phyloP scores from a whole-genome alignment of 2,329 filamentous ascomycete genomes.

The Talaromyces albobiverticillius region DNA sequence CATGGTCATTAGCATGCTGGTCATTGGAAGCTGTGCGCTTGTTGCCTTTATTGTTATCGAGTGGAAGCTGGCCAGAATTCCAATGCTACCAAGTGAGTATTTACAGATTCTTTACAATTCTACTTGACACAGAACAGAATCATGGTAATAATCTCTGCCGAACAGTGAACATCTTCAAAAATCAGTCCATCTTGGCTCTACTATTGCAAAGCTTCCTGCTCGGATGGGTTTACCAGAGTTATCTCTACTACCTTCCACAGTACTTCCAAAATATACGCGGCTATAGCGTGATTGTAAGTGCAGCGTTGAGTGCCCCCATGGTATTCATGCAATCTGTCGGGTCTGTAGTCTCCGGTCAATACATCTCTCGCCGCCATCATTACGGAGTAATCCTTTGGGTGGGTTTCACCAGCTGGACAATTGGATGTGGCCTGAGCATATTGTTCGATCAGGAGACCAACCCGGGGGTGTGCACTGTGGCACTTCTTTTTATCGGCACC shows the following conservation, averaged over 20 bases:
- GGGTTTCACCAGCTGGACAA: conserved; percentile 42
- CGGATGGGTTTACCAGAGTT: conserved; percentile 58
- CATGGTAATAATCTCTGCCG: background rate
- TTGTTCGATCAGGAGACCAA: conserved; percentile 47
- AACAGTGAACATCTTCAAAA: conserved; percentile 51
- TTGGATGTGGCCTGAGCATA: conserved; percentile 52
- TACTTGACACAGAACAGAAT: conserved; percentile 14
- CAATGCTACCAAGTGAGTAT: conserved; percentile 55
- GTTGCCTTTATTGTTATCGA: conserved; percentile 54
- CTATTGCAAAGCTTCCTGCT: conserved; percentile 59
- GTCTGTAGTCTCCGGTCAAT: conserved; percentile 49
- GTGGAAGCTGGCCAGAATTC: conserved; percentile 53
- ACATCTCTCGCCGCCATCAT: conserved; percentile 55
- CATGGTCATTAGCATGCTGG: conserved; percentile 59
- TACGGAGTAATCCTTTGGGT: conserved; percentile 61
- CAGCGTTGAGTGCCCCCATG: conserved; percentile 51
- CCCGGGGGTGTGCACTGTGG: conserved; percentile 49
- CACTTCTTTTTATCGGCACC: conserved; percentile 50
- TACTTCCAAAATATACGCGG: conserved; percentile 59
- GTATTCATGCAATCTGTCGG: conserved; percentile 45
- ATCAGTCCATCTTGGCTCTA: conserved; percentile 52
- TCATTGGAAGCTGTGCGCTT: conserved; percentile 46
- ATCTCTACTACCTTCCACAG: conserved; percentile 60
- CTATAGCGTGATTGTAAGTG: conserved; percentile 46
- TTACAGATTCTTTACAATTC: no score